Percentiles rank a stretch among this genome's conserved stretches.
These are phyloP conservation scores for Bruguiera hainesii DNA, from an alignment of 441 rosid species.

Conservation along the genomic window DNA sequence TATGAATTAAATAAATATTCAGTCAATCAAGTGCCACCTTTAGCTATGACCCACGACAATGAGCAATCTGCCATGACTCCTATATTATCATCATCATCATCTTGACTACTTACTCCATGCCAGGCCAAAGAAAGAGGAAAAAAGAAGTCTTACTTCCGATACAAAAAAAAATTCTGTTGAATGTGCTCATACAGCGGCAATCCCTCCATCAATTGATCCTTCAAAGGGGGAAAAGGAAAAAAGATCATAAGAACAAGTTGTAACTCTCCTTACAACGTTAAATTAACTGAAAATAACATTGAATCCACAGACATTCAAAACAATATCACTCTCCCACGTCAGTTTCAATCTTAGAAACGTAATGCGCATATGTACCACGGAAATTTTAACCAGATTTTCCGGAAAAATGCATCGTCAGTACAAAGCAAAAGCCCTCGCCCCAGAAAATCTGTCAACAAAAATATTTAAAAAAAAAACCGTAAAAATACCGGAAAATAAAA, in stretches of 20 bases:
- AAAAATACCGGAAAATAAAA: background rate
- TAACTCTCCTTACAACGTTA: background rate
- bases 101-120: background rate
- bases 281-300: background rate
- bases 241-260: background rate
- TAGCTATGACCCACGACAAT: background rate
- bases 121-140: background rate
- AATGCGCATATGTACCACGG: conserved; percentile 1
- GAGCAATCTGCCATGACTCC: background rate
- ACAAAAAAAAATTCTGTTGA: conserved; percentile 58
- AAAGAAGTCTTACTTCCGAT: conserved; percentile 48
- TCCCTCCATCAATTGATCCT: conserved; percentile 51
- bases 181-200: conserved; percentile 57
- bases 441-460: background rate
- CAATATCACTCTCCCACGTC: background rate
- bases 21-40: background rate
- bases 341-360: background rate
- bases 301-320: background rate
- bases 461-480: background rate
- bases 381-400: conserved; percentile 20
- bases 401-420: conserved; percentile 22
- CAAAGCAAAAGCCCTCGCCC: background rate
- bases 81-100: background rate
- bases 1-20: background rate
- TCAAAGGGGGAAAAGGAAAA: background rate